These are phyloP conservation scores for Leccinum boreale DNA, from an alignment of 768 basidiomycete species.

Conservation along the genomic window DNA sequence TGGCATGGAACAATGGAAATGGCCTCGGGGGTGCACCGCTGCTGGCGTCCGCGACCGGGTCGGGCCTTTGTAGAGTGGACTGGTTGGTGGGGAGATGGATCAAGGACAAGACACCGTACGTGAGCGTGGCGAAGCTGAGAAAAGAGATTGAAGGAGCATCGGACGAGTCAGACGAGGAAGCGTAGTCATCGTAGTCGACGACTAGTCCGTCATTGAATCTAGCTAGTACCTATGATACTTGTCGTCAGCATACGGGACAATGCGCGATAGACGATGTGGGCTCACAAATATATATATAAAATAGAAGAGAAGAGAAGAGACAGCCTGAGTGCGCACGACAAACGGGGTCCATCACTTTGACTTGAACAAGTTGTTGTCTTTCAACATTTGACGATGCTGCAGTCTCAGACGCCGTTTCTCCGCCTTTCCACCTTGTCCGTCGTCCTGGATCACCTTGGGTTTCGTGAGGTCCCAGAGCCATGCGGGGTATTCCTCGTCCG, in stretches of 20 bases:
- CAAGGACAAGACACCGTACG: constrained; percentile 63
- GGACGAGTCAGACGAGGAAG: constrained; percentile 33
- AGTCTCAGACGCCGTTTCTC: constrained; percentile 54
- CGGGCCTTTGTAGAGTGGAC: constrained; percentile 86
- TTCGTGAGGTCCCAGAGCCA: constrained; percentile 85
- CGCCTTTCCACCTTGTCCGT: constrained; percentile 70
- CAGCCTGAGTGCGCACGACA: too few relatives aligned
- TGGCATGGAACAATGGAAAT: constrained; percentile 76
- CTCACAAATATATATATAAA: background rate
- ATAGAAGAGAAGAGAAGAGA: background rate
- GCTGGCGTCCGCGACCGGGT: constrained; percentile 77
- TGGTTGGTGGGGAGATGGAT: constrained; percentile 74
- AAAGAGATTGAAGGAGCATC: constrained; percentile 48
- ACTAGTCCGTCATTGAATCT: background rate
- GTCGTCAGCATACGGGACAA: background rate
- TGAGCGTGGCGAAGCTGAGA: constrained; percentile 57
- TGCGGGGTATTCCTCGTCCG: constrained; percentile 82
- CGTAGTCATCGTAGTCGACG: background rate
- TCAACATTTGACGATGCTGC: constrained; percentile 66
- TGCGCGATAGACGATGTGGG: background rate
- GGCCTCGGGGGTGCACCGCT: constrained; percentile 59
- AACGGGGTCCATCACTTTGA: constrained; percentile 48
- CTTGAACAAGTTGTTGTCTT: constrained; percentile 84
- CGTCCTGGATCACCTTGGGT: constrained; percentile 58
- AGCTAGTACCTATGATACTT: background rate